Evolutionary conservation across 2,329 filamentous ascomycete species (phyloP).

Genomic region (Aspergillus sp.): DNA sequence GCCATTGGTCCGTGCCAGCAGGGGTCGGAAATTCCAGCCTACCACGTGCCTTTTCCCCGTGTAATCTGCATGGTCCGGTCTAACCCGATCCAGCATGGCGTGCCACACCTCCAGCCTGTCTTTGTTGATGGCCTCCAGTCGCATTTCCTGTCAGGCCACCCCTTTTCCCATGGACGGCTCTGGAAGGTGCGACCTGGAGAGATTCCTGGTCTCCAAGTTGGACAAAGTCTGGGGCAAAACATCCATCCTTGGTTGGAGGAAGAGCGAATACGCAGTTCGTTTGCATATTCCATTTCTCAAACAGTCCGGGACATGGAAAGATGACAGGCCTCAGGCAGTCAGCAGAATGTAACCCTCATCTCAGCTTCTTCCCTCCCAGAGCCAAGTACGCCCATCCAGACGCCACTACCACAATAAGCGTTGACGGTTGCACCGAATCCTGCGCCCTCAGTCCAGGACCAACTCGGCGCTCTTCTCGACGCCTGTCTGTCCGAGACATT

Average conservation of each 20-base stretch:
- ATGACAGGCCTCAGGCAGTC: neutral
- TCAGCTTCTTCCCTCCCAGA: neutral
- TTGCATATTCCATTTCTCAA: neutral
- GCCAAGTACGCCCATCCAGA: neutral
- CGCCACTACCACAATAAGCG: neutral
- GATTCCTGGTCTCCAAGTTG: neutral
- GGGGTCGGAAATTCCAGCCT: constrained; percentile 13
- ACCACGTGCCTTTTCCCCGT: constrained; percentile 8
- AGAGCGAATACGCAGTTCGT: neutral
- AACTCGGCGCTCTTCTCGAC: neutral
- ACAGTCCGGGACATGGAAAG: no score
- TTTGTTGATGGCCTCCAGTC: neutral
- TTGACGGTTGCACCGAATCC: neutral
- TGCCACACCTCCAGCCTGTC: neutral
- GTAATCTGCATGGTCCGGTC: neutral
- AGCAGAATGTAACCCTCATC: neutral
- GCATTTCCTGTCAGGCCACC: neutral
- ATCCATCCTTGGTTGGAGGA: neutral
- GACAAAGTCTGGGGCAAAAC: neutral
- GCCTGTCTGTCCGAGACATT: neutral
- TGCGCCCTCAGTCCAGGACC: neutral
- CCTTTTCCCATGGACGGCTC: neutral
- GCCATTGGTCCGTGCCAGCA: constrained; percentile 1
- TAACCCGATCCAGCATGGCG: no score
- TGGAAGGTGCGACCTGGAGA: neutral